Base-by-base conservation (phyloP, 345 rosid genomes). In the Brassica nigra region DNA sequence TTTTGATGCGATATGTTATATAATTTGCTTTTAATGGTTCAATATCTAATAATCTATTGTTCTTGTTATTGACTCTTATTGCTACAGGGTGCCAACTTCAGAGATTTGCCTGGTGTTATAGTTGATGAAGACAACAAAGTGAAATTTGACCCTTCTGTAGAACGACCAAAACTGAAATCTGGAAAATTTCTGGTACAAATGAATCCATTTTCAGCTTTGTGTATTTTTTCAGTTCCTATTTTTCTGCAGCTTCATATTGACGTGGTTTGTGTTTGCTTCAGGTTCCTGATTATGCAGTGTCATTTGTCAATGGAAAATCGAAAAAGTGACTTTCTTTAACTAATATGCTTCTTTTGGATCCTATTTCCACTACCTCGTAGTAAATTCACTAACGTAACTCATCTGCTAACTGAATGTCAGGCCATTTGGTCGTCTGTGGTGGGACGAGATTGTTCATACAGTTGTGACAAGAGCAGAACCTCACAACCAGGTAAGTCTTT, bases 261-360 rank as follows among this genome's bases (percentile, higher is more conserved):
- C 15, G 27, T 8, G 11, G 15, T 10, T 15, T 27, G 8, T 69
- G 68, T 69, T n/a, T 65, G 64, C 61, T 30, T 2, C 52, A 84
- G 91, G 88, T 88, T 15, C 89, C 89, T 68, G 75, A 74, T 58
- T 86, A 88, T 29, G 88, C 88, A 6, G 71, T 86, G 73, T 11
- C 42, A 23, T 2, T 14, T 6, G 7, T 61, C 34, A 28, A 55
- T 1, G 84, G 85, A 30, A 77, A 8, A 28, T 27, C 34, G 4
- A 34, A 57, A 12, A 86, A 75, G 89, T 83, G 37, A 69, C n/a
- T 37, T 37, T 59, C 54, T 67, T 76, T 47, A 28, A 58, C 70
- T 27, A 20, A 23, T 62, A 28, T 61, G 4, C n/a, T n/a, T 30
- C 44, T 71, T 29, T 54, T 74, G 28, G 14, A 16, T 55, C 52